Evolutionary conservation across 208 protist species (phyloP).

Genomic region (Angomonas deanei): DNA sequence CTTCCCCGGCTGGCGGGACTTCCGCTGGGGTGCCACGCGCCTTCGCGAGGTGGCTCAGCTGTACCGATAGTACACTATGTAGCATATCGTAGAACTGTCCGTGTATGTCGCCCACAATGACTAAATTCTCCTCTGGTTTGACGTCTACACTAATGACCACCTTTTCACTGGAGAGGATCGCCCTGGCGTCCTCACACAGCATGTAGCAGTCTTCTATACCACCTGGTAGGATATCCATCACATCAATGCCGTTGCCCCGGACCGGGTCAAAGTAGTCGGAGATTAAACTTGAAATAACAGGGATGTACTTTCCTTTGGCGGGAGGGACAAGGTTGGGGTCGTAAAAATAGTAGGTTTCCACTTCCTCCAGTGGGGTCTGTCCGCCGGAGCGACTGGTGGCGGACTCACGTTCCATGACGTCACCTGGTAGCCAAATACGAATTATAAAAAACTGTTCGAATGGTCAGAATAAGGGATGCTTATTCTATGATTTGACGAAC

Average conservation of each 20-base stretch:
- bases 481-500: too few species aligned
- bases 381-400: background rate
- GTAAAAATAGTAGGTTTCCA: constrained; percentile 46
- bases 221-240: constrained; percentile 53
- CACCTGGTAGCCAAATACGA: background rate
- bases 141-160: constrained; percentile 52
- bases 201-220: constrained; percentile 34
- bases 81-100: constrained; percentile 82
- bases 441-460: background rate
- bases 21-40: too few species aligned
- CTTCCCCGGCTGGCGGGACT: background rate
- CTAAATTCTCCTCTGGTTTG: constrained; percentile 33
- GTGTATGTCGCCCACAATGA: constrained; percentile 86
- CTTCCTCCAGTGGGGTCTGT: background rate
- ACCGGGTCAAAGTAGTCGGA: constrained; percentile 32
- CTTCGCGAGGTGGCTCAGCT: constrained; percentile 38
- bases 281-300: constrained; percentile 62
- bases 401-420: background rate
- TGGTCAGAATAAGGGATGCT: too few species aligned
- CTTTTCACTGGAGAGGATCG: constrained; percentile 35
- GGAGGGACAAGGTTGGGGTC: constrained; percentile 38
- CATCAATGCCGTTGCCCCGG: constrained; percentile 32
- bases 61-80: constrained; percentile 48
- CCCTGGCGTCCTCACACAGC: constrained; percentile 51
- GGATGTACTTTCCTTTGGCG: constrained; percentile 43